A percentile compares a stretch with the other conserved stretches of the same genome.
Conservation (phyloP, 768 basidiomycete species). For the Rhodotorula kratochvilovae region DNA sequence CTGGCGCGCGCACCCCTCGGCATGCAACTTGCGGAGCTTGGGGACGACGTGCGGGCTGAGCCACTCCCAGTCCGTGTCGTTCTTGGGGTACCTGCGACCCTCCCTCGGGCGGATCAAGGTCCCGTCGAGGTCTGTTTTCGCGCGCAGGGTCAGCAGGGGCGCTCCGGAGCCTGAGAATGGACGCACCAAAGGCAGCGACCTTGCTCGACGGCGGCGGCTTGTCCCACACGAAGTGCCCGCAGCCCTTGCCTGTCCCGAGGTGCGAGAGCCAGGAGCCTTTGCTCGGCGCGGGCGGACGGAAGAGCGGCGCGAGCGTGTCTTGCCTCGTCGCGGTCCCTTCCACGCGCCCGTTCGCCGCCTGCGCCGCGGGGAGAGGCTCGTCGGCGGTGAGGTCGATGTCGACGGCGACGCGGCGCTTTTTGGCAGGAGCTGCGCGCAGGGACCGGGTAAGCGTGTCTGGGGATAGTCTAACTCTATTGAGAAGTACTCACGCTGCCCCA, state of each 20-base stretch:
- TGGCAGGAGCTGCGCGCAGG: neutral
- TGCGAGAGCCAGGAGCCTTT: neutral
- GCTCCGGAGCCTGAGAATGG: too few species aligned
- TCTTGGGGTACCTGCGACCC: conserved; percentile 52
- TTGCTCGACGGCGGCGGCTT: conserved; percentile 12
- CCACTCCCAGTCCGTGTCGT: conserved; percentile 62
- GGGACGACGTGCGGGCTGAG: conserved; percentile 64
- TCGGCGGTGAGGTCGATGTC: neutral
- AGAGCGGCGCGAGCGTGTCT: conserved; percentile 7
- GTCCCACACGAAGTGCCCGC: conserved; percentile 20
- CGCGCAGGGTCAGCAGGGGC: conserved; percentile 45
- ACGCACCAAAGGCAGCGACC: conserved; percentile 23
- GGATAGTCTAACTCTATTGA: fast-evolving
- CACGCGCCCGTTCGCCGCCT: neutral
- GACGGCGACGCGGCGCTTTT: neutral
- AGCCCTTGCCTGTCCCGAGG: neutral
- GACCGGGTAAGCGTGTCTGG: neutral
- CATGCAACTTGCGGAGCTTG: conserved; percentile 60
- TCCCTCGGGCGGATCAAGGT: conserved; percentile 61
- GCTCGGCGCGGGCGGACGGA: neutral
- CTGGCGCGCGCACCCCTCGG: conserved; percentile 58
- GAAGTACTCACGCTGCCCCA: neutral
- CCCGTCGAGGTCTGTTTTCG: conserved; percentile 84
- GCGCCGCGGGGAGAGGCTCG: neutral
- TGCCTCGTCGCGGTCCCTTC: neutral